These are phyloP conservation scores for Ganoderma lingzhi DNA, from an alignment of 1,284 basidiomycete species.

Conservation along the genomic window DNA sequence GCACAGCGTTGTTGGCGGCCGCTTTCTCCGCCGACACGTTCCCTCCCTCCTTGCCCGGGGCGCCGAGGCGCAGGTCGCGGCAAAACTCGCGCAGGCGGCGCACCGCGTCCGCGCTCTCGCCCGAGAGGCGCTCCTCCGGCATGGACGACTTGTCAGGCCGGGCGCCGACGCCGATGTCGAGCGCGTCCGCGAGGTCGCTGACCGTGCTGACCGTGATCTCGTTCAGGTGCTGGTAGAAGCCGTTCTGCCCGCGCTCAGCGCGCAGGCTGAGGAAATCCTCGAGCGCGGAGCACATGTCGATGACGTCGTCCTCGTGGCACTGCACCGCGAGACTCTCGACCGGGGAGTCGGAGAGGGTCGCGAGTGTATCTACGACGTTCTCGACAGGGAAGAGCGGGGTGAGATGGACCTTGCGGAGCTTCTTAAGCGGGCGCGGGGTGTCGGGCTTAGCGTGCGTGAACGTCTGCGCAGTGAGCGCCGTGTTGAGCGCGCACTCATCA, in stretches of 20 bases:
- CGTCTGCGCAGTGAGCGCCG: conserved; percentile 54
- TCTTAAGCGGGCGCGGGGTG: conserved; percentile 59
- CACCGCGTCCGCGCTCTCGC: conserved; percentile 40
- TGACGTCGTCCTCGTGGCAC: conserved; percentile 67
- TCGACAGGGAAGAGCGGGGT: conserved; percentile 69
- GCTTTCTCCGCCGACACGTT: conserved; percentile 28
- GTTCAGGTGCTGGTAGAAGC: conserved; percentile 42
- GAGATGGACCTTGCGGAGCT: conserved; percentile 63
- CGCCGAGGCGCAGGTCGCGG: conserved; percentile 42
- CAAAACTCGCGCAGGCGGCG: conserved; percentile 43
- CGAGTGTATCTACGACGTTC: conserved; percentile 64
- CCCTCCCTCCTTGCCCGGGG: conserved; percentile 19
- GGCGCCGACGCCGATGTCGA: conserved; percentile 33
- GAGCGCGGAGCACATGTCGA: conserved; percentile 62
- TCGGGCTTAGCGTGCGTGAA: conserved; percentile 51
- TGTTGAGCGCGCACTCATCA: conserved; percentile 60
- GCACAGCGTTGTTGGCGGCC: conserved; percentile 19
- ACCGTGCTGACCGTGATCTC: conserved; percentile 42
- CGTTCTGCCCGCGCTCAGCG: conserved; percentile 51
- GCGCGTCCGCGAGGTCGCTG: conserved; percentile 39
- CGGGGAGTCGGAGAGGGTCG: conserved; percentile 65
- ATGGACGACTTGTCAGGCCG: conserved; percentile 4
- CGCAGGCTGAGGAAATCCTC: conserved; percentile 63
- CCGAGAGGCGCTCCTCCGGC: conserved; percentile 28
- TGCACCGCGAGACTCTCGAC: conserved; percentile 64